phyloP scores from a whole-genome alignment of 1,139 yeast species.

The Kodamaea sp. region DNA sequence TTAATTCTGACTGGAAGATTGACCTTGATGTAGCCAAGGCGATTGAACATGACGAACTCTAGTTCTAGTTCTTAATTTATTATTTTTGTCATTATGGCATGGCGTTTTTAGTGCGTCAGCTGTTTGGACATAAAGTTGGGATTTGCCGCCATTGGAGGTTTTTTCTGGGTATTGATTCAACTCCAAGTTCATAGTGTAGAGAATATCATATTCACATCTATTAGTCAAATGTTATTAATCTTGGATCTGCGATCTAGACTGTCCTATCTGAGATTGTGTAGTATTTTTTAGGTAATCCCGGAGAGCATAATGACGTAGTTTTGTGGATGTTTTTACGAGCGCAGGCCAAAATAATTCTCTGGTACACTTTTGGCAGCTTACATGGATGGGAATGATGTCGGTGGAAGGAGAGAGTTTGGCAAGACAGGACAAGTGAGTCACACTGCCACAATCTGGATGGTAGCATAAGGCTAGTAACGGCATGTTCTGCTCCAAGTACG shows the following conservation, averaged over 20 bases:
- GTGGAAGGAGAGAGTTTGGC: conserved; percentile 17
- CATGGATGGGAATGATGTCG: conserved; percentile 5
- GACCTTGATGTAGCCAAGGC: no score
- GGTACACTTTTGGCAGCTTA: conserved; percentile 7
- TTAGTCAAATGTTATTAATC: no score
- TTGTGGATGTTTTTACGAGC: conserved; percentile 11
- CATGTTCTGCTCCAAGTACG: conserved; percentile 1
- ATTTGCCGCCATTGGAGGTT: no score
- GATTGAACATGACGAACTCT: conserved; percentile 26
- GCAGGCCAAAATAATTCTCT: conserved; percentile 6
- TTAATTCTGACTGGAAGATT: conserved; percentile 59
- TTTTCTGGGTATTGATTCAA: no score
- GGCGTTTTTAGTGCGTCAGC: no score
- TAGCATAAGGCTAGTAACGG: conserved; percentile 38
- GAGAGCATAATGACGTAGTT: conserved; percentile 12
- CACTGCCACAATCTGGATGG: conserved; percentile 28
- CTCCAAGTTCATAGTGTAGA: no score
- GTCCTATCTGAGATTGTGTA: no score
- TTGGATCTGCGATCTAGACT: no score
- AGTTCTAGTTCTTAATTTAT: neutral
- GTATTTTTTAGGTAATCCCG: conserved; percentile 4
- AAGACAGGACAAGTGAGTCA: conserved; percentile 49
- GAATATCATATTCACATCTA: no score
- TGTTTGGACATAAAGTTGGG: no score
- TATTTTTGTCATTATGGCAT: no score